phyloP scores from a whole-genome alignment of 2,329 filamentous ascomycete genomes.

The Fusarium miscanthi region DNA sequence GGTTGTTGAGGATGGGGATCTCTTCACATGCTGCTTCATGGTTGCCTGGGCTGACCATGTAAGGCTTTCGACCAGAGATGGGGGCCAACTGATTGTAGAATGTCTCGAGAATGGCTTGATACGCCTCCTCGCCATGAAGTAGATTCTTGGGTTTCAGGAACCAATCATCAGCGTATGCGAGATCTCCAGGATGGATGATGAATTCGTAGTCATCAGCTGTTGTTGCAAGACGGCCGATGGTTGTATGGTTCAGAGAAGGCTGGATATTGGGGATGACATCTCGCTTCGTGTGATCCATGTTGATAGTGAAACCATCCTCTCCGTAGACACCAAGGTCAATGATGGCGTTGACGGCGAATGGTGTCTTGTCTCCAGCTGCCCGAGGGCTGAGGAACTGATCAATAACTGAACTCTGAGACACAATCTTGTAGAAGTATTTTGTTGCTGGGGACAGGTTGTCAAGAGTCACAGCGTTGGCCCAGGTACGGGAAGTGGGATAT shows the following conservation, averaged over 20 bases:
- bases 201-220: constrained; percentile 24
- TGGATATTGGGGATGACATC: constrained; percentile 16
- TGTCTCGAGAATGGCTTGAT: constrained; percentile 17
- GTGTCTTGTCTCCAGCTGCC: constrained; percentile 9
- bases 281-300: constrained; percentile 17
- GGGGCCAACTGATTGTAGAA: constrained; percentile 26
- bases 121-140: constrained; percentile 14
- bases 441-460: constrained; percentile 4
- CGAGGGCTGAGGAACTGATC: constrained; percentile 22
- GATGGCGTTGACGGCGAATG: constrained; percentile 24
- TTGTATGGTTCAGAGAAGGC: constrained; percentile 21
- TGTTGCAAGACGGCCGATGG: constrained; percentile 21
- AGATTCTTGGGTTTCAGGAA: constrained; percentile 22
- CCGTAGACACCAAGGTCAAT: constrained; percentile 30
- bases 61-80: constrained; percentile 9
- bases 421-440: constrained; percentile 23
- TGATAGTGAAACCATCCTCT: constrained; percentile 22
- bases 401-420: not conserved
- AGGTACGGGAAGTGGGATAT: constrained; percentile 28
- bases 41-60: constrained; percentile 26
- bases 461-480: constrained; percentile 15
- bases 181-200: constrained; percentile 21
- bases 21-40: constrained; percentile 27
- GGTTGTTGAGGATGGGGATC: constrained; percentile 6
- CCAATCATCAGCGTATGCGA: constrained; percentile 19